These are phyloP conservation scores for Edaphochlamys debaryana DNA, from an alignment of 139 green algal species.

Conservation along the genomic window DNA sequence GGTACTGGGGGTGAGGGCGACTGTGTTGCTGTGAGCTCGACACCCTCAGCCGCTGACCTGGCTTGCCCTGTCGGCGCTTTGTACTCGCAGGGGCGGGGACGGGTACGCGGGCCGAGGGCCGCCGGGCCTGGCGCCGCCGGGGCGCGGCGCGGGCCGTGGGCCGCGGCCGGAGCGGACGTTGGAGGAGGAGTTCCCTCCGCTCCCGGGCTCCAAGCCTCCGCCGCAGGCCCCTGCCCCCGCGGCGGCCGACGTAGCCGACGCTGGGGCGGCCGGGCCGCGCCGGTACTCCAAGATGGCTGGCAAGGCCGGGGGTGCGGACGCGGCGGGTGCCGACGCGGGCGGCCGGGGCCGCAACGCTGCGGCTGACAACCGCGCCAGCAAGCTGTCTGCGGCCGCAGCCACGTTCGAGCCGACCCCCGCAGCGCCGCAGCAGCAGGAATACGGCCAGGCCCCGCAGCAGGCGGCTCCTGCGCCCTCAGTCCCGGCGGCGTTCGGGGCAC, in stretches of 20 bases:
- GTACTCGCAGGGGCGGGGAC: too few species aligned
- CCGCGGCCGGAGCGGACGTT: background rate
- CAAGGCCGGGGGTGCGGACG: background rate
- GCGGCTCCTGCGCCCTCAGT: background rate
- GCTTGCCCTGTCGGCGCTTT: too few species aligned
- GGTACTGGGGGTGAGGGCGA: too few species aligned
- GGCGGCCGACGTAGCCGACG: background rate
- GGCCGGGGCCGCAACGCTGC: background rate
- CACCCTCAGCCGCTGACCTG: too few species aligned
- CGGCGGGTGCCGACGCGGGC: background rate
- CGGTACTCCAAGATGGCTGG: slow-evolving; percentile 41
- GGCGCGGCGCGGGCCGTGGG: too few species aligned
- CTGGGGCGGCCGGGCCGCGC: background rate
- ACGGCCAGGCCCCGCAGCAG: background rate
- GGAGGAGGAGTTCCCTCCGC: slow-evolving; percentile 37
- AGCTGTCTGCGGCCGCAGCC: slow-evolving; percentile 29
- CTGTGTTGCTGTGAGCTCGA: too few species aligned
- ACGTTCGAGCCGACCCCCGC: slow-evolving; percentile 20
- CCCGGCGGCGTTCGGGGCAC: slow-evolving; percentile 4
- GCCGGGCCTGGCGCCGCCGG: too few species aligned
- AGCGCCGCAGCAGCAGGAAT: background rate
- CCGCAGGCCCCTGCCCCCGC: background rate
- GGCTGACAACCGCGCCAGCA: background rate
- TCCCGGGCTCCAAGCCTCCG: slow-evolving; percentile 3
- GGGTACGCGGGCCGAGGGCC: too few species aligned